Conservation (phyloP, 1,284 basidiomycete genomes). For the Cutaneotrichosporon sp. region DNA sequence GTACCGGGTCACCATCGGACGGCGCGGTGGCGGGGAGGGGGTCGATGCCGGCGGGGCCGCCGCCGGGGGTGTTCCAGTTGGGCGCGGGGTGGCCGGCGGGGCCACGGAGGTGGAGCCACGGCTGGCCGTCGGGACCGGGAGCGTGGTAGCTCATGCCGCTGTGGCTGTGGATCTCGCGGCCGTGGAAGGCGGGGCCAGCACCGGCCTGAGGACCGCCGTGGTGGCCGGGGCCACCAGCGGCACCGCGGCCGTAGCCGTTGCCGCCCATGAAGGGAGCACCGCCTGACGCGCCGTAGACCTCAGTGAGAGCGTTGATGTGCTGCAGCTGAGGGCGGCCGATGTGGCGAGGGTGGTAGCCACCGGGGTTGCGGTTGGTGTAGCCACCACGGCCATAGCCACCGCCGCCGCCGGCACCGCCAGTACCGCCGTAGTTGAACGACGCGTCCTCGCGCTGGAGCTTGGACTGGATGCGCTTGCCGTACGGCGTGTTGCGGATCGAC, state of each 20-base stretch:
- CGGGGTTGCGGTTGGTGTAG: conserved; percentile 27
- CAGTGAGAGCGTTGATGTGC: conserved; percentile 54
- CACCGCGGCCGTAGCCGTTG: conserved; percentile 31
- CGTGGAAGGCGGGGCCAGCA: conserved; percentile 23
- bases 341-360: conserved; percentile 47
- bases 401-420: conserved; percentile 38
- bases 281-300: conserved; percentile 50
- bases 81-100: conserved; percentile 42
- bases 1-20: conserved; percentile 22
- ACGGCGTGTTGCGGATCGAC: conserved; percentile 93
- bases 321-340: conserved; percentile 53
- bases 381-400: conserved; percentile 41
- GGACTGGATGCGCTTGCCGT: conserved; percentile 96
- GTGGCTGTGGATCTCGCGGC: conserved; percentile 38
- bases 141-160: conserved; percentile 50
- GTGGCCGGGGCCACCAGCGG: conserved; percentile 17
- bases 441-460: conserved; percentile 92
- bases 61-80: conserved; percentile 34
- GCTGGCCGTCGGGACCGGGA: conserved; percentile 50
- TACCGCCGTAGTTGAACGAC: conserved; percentile 56
- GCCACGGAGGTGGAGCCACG: conserved; percentile 50
- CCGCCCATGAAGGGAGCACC: conserved; percentile 42
- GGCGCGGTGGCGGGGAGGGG: conserved; percentile 28
- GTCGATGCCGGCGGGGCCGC: conserved; percentile 22
- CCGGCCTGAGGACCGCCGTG: conserved; percentile 22